These are phyloP conservation scores for Myriosclerotinia curreyana DNA, from an alignment of 2,329 filamentous ascomycete genomes.

Conservation along the genomic window DNA sequence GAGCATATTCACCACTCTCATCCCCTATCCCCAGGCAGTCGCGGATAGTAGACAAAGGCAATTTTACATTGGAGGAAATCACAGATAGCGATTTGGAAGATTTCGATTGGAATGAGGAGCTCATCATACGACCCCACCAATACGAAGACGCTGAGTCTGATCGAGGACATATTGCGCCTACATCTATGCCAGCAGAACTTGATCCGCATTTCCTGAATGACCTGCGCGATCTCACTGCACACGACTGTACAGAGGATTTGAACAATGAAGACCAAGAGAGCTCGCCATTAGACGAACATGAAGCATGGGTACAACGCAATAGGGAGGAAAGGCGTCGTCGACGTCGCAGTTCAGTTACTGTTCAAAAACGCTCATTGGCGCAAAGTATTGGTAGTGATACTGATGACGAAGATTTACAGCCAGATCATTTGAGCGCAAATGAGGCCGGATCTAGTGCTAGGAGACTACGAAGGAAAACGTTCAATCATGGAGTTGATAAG, in stretches of 20 bases:
- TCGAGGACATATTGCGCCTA: constrained; percentile 27
- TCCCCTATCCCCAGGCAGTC: constrained; percentile 22
- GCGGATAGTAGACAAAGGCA: constrained; percentile 30
- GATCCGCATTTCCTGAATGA: constrained; percentile 28
- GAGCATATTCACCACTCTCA: constrained; percentile 21
- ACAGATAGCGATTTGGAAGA: constrained; percentile 35
- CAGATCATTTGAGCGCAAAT: constrained; percentile 35
- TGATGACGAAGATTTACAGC: constrained; percentile 39
- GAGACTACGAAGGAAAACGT: constrained; percentile 36
- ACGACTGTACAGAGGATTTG: constrained; percentile 16
- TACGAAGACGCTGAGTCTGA: constrained; percentile 40
- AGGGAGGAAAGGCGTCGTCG: constrained; percentile 34
- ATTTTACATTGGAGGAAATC: constrained; percentile 39
- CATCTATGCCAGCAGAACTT: constrained; percentile 27
- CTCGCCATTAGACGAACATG: constrained; percentile 29
- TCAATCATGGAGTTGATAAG: constrained; percentile 28
- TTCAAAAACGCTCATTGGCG: constrained; percentile 37
- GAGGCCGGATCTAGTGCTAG: constrained; percentile 38
- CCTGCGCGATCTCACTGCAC: constrained; percentile 31
- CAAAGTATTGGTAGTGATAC: constrained; percentile 40
- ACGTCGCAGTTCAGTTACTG: constrained; percentile 35
- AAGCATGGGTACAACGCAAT: constrained; percentile 32
- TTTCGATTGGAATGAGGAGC: constrained; percentile 33
- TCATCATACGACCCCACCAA: constrained; percentile 37
- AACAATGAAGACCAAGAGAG: constrained; percentile 15